Evolutionary conservation across 108 stramenopile genomes (phyloP).

Genomic region (Stephanodiscus triporus): DNA sequence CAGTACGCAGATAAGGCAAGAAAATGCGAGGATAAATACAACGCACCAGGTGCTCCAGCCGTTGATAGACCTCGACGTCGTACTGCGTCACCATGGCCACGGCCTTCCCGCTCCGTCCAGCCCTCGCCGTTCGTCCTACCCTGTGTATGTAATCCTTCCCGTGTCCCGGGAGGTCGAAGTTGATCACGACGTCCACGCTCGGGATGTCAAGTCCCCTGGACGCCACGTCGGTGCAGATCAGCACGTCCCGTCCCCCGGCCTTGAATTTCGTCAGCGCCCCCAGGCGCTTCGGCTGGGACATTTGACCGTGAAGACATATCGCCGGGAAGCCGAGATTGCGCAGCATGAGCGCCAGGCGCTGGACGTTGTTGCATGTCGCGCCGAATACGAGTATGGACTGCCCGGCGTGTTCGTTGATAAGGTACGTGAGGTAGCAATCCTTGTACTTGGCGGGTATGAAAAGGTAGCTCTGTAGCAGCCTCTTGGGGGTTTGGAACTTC

Average conservation of each 20-base stretch:
- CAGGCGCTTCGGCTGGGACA: conserved; percentile 97
- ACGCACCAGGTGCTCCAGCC: conserved; percentile 85
- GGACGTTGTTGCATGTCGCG: conserved; percentile 97
- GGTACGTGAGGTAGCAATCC: conserved; percentile 97
- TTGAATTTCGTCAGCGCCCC: conserved; percentile 97
- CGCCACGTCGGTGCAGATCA: conserved; percentile 99
- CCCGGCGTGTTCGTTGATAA: conserved; percentile 96
- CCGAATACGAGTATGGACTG: conserved; percentile 96
- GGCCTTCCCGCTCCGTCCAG: conserved; percentile 94
- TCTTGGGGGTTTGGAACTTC: conserved; percentile 96
- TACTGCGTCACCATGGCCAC: conserved; percentile 99
- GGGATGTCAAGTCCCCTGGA: conserved; percentile 96
- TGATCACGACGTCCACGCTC: conserved; percentile 95
- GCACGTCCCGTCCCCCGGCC: conserved; percentile 74
- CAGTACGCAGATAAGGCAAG: neutral
- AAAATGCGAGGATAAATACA: neutral
- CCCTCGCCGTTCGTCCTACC: conserved; percentile 96
- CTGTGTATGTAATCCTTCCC: conserved; percentile 99
- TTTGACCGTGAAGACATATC: conserved; percentile 97
- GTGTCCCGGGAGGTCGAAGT: conserved; percentile 96
- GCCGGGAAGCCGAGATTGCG: conserved; percentile 97
- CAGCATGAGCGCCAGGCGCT: conserved; percentile 91
- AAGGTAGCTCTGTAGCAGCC: conserved; percentile 94
- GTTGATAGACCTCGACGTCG: conserved; percentile 98
- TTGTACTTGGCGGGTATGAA: conserved; percentile 99